Evolutionary conservation across 2,329 filamentous ascomycete species (phyloP), one percentile per base, ranked within the genome.

Genomic region (Waltergamsia citrina): DNA sequence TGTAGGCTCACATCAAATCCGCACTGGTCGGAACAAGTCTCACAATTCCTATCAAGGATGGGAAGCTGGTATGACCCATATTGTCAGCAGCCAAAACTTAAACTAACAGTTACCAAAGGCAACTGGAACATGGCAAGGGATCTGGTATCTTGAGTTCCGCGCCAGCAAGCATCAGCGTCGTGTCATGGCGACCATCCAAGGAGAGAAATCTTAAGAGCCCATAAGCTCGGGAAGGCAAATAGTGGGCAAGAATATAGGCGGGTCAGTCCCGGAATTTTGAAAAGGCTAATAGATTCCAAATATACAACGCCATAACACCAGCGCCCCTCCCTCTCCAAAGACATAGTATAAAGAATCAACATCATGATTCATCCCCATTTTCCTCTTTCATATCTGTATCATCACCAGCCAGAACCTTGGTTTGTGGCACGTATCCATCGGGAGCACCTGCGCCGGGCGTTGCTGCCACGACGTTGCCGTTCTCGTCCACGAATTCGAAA

Each of bases 401-500:
- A 31, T 67, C 65, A 9, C 70, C 70, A 6, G 76, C 74, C 31
- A 87, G 59, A 10, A 87, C 71, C 52, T 78, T 82, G 2, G 71
- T 75, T 54, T 71, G 70, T 3, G 76, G 78, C 10, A 72, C 63
- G 40, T 74, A 72, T n/a, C 67, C 68, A 7, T 74, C 66, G 11
- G 75, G 68, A 4, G 52, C 48, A 2, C 71, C 73, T 3, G 74
- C 68, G 6, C 87, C 86, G 0, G 88, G 88, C 4, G 88, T 95
- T 19, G 79, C 71, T 3, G 87, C 85, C 16, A 90, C 84, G 6
- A 94, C 80, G 36, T 93, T 81, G 38, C 87, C 90, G 32, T 85
- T 73, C 61, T 98, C 92, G 55, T 98, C 86, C 29, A 96, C 82
- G 48, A 94, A 96, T 53, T 98, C 88, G 53, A 96, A 96, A 60